A percentile compares a stretch with the other conserved stretches of the same genome.
phyloP scores from a whole-genome alignment of 345 rosid genomes.

The Physaria fendleri region DNA sequence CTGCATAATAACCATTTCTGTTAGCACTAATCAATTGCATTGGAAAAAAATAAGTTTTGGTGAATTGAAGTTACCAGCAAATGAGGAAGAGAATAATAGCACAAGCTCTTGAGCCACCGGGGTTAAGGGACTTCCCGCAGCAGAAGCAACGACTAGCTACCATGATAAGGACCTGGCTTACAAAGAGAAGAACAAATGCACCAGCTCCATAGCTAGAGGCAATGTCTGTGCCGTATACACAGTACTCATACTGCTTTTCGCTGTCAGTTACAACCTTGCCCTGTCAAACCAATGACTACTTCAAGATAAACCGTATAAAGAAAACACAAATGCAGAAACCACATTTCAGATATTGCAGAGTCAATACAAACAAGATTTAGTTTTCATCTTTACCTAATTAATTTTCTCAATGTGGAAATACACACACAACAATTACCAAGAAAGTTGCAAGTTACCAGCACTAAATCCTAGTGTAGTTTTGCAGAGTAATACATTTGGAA shows the following conservation, averaged over 20 bases:
- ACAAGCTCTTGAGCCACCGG: slow-evolving; percentile 84
- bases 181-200: slow-evolving; percentile 67
- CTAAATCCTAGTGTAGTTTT: no score
- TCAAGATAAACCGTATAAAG: neutral
- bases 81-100: slow-evolving; percentile 71
- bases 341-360: neutral
- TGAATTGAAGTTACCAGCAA: slow-evolving; percentile 56
- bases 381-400: neutral
- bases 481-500: no score
- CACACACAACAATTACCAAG: neutral
- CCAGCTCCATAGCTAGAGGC: slow-evolving; percentile 84
- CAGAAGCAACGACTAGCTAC: slow-evolving; percentile 87
- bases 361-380: neutral
- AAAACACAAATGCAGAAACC: neutral
- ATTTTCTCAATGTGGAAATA: neutral
- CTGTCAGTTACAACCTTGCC: slow-evolving; percentile 45
- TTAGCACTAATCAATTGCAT: neutral
- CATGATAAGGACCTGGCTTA: slow-evolving; percentile 75
- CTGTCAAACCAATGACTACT: slow-evolving; percentile 35
- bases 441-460: no score
- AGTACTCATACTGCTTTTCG: slow-evolving; percentile 45
- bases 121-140: slow-evolving; percentile 75
- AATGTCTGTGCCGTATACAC: slow-evolving; percentile 82
- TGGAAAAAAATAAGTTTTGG: neutral
- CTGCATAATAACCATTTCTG: slow-evolving; percentile 28